Percentiles rank a stretch among this genome's conserved stretches.
Conservation (phyloP, 257 asterid genomes). For the Nicotiana tabacum region DNA sequence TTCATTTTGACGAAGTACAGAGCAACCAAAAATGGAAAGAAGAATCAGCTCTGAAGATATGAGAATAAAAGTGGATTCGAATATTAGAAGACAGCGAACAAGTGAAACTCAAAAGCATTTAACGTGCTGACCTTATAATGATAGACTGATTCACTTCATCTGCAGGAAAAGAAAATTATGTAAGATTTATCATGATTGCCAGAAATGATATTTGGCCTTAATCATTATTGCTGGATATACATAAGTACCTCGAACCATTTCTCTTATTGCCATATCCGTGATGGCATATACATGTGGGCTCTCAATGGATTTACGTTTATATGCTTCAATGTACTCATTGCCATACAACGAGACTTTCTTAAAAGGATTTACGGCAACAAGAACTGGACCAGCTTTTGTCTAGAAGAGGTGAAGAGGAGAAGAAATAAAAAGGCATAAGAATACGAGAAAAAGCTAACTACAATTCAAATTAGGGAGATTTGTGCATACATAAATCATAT, state of each 20-base stretch:
- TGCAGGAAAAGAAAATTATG: constrained; percentile 42
- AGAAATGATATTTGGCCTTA: not conserved
- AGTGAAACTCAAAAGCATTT: constrained; percentile 1
- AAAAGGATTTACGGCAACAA: constrained; percentile 94
- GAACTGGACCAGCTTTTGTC: constrained; percentile 99
- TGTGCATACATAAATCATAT: constrained; percentile 75
- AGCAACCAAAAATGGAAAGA: not conserved
- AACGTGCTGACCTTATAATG: constrained; percentile 74
- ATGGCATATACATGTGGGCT: constrained; percentile 95
- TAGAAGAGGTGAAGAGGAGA: constrained; percentile 31
- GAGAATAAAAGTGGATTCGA: not conserved
- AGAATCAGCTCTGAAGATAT: not conserved
- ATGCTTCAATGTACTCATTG: constrained; percentile 70
- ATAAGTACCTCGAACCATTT: constrained; percentile 86
- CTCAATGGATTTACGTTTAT: constrained; percentile 62
- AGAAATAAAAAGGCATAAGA: constrained; percentile 18
- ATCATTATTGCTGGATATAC: not conserved
- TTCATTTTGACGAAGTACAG: not conserved
- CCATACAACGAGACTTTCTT: constrained; percentile 81
- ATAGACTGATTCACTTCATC: constrained; percentile 99
- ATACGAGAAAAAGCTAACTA: constrained; percentile 14
- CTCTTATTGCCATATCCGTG: constrained; percentile 92
- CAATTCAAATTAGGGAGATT: constrained; percentile 13
- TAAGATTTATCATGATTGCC: constrained; percentile 9
- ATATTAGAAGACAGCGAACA: not conserved